Evolutionary conservation across 2,329 filamentous ascomycete species (phyloP), one percentile per base, ranked within the genome.

Genomic region (Rhinocladiella similis): DNA sequence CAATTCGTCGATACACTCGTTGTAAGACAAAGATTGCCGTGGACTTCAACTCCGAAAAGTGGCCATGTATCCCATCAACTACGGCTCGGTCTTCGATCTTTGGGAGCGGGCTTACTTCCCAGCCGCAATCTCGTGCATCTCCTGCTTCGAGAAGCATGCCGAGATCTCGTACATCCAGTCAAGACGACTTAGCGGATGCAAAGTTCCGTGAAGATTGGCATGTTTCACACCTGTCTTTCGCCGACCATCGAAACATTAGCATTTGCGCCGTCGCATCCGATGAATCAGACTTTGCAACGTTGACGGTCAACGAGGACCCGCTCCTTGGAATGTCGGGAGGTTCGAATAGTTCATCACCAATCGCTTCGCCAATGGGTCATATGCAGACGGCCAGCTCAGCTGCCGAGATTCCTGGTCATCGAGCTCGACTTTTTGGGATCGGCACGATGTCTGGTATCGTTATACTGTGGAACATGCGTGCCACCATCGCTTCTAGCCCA

Each of bases 401-500:
- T 62, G 68, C 5, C 68, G 89, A 95, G 61, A 84, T 97, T 27
- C 93, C 93, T 3, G 94, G 94, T 5, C 88, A 91, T 56, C 84
- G 92, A 60, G 88, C 89, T 56, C 87, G 93, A 12, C 83, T 96
- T 42, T 70, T 97, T 36, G 90, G 89, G 16, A 75, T 91, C 46
- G 94, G 94, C 16, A 97, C 92, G 0, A 85, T 84, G 52, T 83
- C 79, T 9, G 94, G 94, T 0, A 79, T 79, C n/a, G 78, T 97
- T 5, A 73, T 94, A 6, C 73, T 96, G 1, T 99, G 92, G 91
- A 89, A 99, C 67, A 82, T 90, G 65, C 87, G 94, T 52, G 86
- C 88, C 25, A 75, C 82, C 9, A 71, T 81, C 16, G 78, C 85
- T 1, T 78, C 74, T 2, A 83, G 80, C 64, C 63, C 78, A 1